Evolutionary conservation across 169 alveolate genomes (phyloP).

Genomic region (Toxoplasma gondii): DNA sequence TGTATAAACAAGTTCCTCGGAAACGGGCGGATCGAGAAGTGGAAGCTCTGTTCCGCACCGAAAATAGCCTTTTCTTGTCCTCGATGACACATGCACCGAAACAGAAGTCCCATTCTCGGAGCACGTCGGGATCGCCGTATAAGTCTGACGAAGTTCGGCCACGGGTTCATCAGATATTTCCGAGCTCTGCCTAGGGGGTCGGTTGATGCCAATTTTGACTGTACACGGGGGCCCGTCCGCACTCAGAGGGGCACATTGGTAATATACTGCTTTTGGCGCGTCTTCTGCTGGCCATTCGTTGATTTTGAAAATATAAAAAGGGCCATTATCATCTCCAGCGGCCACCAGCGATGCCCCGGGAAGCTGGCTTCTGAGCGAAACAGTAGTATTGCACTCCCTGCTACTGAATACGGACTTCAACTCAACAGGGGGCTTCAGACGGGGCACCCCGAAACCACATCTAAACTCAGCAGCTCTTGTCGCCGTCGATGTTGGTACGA

Average conservation of each 20-base stretch:
- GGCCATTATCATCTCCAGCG: not conserved
- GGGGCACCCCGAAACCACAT: not conserved
- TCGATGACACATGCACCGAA: constrained; percentile 19
- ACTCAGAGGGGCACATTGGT: not conserved
- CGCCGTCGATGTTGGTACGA: not conserved
- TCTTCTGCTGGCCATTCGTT: not conserved
- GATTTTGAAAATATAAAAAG: not conserved
- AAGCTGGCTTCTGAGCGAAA: not conserved
- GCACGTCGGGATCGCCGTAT: not conserved
- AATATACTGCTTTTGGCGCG: not conserved
- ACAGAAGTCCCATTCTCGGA: not conserved
- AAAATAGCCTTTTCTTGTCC: not conserved
- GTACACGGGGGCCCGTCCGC: not conserved
- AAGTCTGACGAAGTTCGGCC: not conserved
- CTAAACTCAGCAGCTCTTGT: not conserved
- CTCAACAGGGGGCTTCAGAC: not conserved
- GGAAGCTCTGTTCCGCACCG: not conserved
- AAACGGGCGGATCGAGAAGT: not conserved
- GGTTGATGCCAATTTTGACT: not conserved
- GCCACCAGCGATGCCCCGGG: not conserved
- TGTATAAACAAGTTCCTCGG: not conserved
- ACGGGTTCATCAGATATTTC: not conserved
- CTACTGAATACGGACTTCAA: not conserved
- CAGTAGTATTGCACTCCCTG: not conserved
- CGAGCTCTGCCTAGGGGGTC: not conserved